Base-by-base conservation (phyloP, 2,329 filamentous ascomycete species). In the Hypoxylon sp. region DNA sequence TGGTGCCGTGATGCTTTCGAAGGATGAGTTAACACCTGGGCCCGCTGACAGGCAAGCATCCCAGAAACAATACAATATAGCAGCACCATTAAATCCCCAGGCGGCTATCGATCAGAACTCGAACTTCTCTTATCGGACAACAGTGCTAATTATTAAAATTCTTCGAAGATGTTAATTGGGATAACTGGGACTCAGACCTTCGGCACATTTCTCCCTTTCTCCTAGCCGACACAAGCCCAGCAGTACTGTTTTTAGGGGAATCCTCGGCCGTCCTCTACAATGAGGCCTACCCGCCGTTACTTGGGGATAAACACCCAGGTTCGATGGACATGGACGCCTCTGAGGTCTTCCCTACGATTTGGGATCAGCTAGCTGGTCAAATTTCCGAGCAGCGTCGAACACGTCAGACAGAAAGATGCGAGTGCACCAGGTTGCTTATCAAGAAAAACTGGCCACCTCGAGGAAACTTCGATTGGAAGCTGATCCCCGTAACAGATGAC, bases 381-480 rank as follows among this genome's bases (percentile, higher is more conserved):
- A 75, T 80, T 37, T 58, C 69, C 2, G 63, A 75, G 11, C 74
- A 76, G 32, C 72, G 70, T 19, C 61, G 63, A 14, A 78, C 69
- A 30, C 71, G 74, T 8, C 62, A 53, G 9, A 70, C 74, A 4
- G 70, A 68, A 27, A 61, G 59, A 0, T 71, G 63, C 5, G 69
- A 76, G 11, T 72, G 75, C 25, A 73, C 70, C 2, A 73, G 69
- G 48, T 66, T 79, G 14, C 73, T 76, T 8, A 75, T 79, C 43
- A 70, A 77, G 21, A 66, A 75, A 14, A 56, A 79, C 32, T n/a
- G 79, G 77, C 0, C 77, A 77, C 52, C 56, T 77, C 0, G 78
- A 81, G 54, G 79, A 81, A 58, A 77, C 60, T 80, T 80, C 55
- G 78, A 79, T n/a, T 82, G 79, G 80, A 81, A 78, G 19, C 77